Evolutionary conservation across 371 early-diverging fungal genomes (phyloP).

Genomic region (Apophysomyces sp.): DNA sequence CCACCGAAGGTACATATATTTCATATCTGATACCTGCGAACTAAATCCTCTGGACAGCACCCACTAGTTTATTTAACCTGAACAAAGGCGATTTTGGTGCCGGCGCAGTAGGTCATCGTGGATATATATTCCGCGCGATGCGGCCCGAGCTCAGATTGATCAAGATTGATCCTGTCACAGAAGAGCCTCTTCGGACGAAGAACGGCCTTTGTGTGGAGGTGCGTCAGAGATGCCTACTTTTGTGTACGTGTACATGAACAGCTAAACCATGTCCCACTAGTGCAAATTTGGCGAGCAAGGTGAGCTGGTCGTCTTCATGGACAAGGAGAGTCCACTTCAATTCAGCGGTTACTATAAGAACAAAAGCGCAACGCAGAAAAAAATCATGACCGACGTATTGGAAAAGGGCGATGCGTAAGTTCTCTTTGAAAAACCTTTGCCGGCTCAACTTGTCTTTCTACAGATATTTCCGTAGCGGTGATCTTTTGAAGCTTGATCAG

Average conservation of each 20-base stretch:
- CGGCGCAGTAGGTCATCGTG: constrained; percentile 57
- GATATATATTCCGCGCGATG: constrained; percentile 22
- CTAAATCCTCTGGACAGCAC: constrained; percentile 1
- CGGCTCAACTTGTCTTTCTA: constrained; percentile 21
- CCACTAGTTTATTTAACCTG: constrained; percentile 43
- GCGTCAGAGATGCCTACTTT: constrained; percentile 5
- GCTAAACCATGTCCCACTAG: neutral
- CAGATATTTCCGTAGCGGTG: constrained; percentile 65
- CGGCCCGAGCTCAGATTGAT: constrained; percentile 27
- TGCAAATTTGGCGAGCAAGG: constrained; percentile 47
- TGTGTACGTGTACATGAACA: constrained; percentile 1
- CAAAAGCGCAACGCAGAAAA: constrained; percentile 47
- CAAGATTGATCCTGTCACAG: constrained; percentile 42
- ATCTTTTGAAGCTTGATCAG: constrained; percentile 52
- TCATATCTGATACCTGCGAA: neutral
- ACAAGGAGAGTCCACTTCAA: constrained; percentile 14
- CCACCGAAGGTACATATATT: constrained; percentile 24
- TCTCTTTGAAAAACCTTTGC: neutral
- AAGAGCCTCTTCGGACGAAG: constrained; percentile 28
- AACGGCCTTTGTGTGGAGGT: constrained; percentile 34
- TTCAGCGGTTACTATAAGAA: constrained; percentile 47
- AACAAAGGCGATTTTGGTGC: constrained; percentile 47
- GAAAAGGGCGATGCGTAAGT: constrained; percentile 30
- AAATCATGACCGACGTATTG: constrained; percentile 34
- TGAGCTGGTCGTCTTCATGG: constrained; percentile 41